Base-by-base conservation (phyloP, 345 rosid species). In the Arabidopsis suecica region DNA sequence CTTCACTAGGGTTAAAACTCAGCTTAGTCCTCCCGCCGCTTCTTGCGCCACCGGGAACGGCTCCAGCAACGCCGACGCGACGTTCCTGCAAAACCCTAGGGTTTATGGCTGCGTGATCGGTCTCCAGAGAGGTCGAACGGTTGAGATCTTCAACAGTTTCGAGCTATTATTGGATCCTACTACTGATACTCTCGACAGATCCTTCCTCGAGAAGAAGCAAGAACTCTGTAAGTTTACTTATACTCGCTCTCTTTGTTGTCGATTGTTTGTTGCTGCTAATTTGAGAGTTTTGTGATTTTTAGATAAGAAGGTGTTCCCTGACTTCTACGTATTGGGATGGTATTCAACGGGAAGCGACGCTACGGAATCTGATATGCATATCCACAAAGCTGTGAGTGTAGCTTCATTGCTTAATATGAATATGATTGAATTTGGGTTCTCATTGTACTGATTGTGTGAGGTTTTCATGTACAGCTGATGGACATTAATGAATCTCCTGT, bases 71-170 rank as follows among this genome's bases (percentile, higher is more conserved):
- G 67, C 62, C 79, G 84, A 80, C 63, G 69, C 38, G 5, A 77
- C 59, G 51, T 7, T 49, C 23, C 50, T 37, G 4, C 86, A 70
- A 14, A 78, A 84, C 0, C 93, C 87, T 18, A 84, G 98, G 71
- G 97, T 89, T 54, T 94, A 87, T 80, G 98, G 98, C 2, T 91
- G 96, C 67, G 97, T 94, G 28, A 88, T 94, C 50, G 98, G 97
- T n/a, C 84, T 89, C 33, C 98, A 94, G 81, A 87, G 85, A 53
- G 98, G 97, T 5, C 96, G 97, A 5, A 89, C 93, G 38, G 96
- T 93, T 25, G 97, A 91, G 89, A 88, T 93, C 82, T 93, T 93
- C 82, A 93, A 93, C 75, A 93, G 97, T 77, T 93, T 93, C 73
- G 98, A 93, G 88, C 93, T 91, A 55, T 83, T 93, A 9, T 86